Evolutionary conservation across 2,329 filamentous ascomycete genomes (phyloP), one percentile per base, ranked within the genome.

Genomic region (Talaromyces sp.): DNA sequence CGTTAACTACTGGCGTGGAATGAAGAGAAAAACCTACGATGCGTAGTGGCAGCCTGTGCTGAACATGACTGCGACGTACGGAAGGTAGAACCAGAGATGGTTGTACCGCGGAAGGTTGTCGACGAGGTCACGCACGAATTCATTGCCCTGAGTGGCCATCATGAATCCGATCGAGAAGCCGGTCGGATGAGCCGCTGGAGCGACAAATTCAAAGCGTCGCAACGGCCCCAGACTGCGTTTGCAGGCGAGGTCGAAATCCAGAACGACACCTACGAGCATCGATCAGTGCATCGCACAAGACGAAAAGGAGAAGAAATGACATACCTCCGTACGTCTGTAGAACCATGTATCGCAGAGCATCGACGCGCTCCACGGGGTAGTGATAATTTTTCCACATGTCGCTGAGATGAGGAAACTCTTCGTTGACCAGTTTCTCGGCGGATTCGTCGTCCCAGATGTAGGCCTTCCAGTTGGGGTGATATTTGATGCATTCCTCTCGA

Each of bases 91-190:
- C 74, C 74, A 77, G n/a, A 69, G 62, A 5, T 65, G 66, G 60
- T 77, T 72, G 51, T 75, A 77, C 0, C 61, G 59, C 1, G 63
- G 60, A 1, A 77, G 65, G 33, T 72, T 71, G 5, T 62, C 46
- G 11, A 77, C 69, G 19, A 76, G 60, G 22, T 69, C 62, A 5
- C 65, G 62, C 5, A 76, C 66, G 53, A 74, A 76, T 1, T 63
- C 45, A 61, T 72, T 74, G 21, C 65, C 63, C 53, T 67, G 67
- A 53, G 65, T 66, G 5, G 74, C 68, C 67, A 77, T 73, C 70
- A 77, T 73, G 67, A 77, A 75, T 5, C 74, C 73, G 33, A 75
- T 70, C 6, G 73, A 76, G 61, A 77, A 73, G 9, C 75, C 74
- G 2, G 66, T 69, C 1, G 74, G 74, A 56, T 75, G 69, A 8